Evolutionary conservation across 176 grass and related monocot genomes (phyloP).

Genomic region (Lolium multiflorum): DNA sequence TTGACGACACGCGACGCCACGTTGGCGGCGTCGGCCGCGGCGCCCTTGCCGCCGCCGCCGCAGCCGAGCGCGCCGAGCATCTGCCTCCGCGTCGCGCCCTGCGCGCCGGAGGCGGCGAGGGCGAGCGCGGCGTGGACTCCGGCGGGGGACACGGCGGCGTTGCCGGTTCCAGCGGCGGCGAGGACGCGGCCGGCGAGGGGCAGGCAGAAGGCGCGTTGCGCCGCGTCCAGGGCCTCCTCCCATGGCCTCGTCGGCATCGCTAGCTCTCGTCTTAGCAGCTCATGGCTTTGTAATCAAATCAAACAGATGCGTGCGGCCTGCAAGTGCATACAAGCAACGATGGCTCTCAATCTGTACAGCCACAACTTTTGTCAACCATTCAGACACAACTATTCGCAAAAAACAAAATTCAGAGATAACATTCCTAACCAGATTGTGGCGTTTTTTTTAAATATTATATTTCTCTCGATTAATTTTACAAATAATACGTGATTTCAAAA

Average conservation of each 20-base stretch:
- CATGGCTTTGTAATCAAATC: too few species aligned
- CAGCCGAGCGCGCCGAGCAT: slow-evolving; percentile 36
- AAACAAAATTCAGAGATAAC: too few species aligned
- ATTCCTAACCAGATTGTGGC: too few species aligned
- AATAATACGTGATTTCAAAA: too few species aligned
- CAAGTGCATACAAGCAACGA: too few species aligned
- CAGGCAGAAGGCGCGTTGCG: slow-evolving; percentile 47
- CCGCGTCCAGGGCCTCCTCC: slow-evolving; percentile 44
- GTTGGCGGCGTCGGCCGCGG: slow-evolving; percentile 47
- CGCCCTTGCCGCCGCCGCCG: slow-evolving; percentile 46
- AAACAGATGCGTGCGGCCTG: too few species aligned
- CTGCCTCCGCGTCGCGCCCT: slow-evolving; percentile 48
- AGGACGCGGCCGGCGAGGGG: slow-evolving; percentile 52
- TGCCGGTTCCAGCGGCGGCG: slow-evolving; percentile 34
- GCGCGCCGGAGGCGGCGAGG: slow-evolving; percentile 48
- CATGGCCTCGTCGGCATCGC: slow-evolving; percentile 52
- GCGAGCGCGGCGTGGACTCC: slow-evolving; percentile 43
- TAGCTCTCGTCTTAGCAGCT: too few species aligned
- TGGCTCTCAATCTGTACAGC: too few species aligned
- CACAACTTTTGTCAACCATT: too few species aligned
- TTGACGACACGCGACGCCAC: slow-evolving; percentile 49
- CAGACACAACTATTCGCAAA: too few species aligned
- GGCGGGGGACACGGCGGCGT: slow-evolving; percentile 34
- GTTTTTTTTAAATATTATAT: too few species aligned
- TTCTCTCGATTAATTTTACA: too few species aligned